phyloP scores from a whole-genome alignment of 345 rosid species.

The Populus pruinosa region DNA sequence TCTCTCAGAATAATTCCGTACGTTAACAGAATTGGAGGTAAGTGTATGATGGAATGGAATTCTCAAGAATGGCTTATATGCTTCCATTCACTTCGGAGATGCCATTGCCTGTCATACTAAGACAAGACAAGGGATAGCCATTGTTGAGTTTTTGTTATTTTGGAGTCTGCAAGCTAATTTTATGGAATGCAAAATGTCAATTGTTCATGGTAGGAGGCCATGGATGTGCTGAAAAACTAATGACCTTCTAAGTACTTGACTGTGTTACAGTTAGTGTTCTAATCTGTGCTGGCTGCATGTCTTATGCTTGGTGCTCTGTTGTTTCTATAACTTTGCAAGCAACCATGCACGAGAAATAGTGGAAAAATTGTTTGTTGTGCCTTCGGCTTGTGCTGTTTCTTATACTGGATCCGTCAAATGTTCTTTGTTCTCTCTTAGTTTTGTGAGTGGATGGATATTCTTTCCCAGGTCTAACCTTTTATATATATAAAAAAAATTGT shows the following conservation, averaged over 20 bases:
- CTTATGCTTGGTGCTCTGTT: background rate
- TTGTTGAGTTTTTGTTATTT: background rate
- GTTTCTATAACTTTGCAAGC: background rate
- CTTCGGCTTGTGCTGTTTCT: background rate
- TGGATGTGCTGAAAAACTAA: conserved; percentile 4
- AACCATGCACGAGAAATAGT: background rate
- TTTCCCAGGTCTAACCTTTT: background rate
- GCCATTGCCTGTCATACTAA: background rate
- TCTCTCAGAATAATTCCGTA: conserved; percentile 77
- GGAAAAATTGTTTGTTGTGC: background rate
- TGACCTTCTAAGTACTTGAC: background rate
- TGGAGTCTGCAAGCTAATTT: conserved; percentile 8
- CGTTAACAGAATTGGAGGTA: conserved; percentile 34
- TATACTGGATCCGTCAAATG: background rate
- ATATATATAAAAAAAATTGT: background rate
- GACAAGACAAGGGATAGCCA: background rate
- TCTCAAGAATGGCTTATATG: conserved; percentile 1
- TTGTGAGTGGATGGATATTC: background rate
- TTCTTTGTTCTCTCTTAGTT: background rate
- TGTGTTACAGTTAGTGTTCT: background rate
- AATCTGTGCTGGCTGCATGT: background rate
- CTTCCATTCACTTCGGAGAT: background rate
- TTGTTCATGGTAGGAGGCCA: background rate
- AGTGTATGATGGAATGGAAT: background rate
- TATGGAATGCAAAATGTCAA: conserved; percentile 3